A percentile compares a stretch with the other conserved stretches of the same genome.
Conservation (phyloP, 2,329 filamentous ascomycete species). For the Cadophora malorum region DNA sequence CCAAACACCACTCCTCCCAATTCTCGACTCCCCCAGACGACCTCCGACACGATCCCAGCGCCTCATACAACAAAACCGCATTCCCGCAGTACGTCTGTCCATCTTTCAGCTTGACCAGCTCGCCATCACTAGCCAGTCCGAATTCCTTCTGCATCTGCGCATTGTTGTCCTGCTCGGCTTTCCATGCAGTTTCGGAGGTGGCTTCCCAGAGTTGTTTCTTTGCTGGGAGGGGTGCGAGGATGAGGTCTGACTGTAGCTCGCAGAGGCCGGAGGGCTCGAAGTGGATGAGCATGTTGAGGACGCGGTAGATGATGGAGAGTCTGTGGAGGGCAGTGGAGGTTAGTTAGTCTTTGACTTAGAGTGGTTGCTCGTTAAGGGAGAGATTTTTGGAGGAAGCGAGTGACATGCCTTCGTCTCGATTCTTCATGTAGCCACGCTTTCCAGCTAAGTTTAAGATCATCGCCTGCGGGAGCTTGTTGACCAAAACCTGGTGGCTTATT, state of each 20-base stretch:
- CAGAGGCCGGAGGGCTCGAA: slow-evolving; percentile 51
- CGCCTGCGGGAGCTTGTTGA: slow-evolving; percentile 32
- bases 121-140: slow-evolving; percentile 45
- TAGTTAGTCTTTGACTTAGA: slow-evolving; percentile 27
- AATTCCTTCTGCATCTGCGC: slow-evolving; percentile 39
- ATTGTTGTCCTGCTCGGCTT: slow-evolving; percentile 42
- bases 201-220: slow-evolving; percentile 54
- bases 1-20: slow-evolving; percentile 55
- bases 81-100: slow-evolving; percentile 40
- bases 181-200: slow-evolving; percentile 46
- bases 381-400: too few relatives aligned
- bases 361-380: slow-evolving; percentile 14
- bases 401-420: slow-evolving; percentile 46
- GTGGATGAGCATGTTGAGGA: slow-evolving; percentile 52
- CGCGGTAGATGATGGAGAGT: slow-evolving; percentile 49
- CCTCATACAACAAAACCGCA: slow-evolving; percentile 33
- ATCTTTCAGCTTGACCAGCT: slow-evolving; percentile 45
- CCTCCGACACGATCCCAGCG: slow-evolving; percentile 27
- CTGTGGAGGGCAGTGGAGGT: slow-evolving; percentile 36
- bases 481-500: slow-evolving; percentile 31
- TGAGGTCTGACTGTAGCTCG: slow-evolving; percentile 45
- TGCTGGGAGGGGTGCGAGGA: slow-evolving; percentile 52
- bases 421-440: slow-evolving; percentile 52
- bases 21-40: slow-evolving; percentile 37
- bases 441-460: slow-evolving; percentile 44